Conservation (phyloP, 768 basidiomycete species). For the Tulasnella sp. region DNA sequence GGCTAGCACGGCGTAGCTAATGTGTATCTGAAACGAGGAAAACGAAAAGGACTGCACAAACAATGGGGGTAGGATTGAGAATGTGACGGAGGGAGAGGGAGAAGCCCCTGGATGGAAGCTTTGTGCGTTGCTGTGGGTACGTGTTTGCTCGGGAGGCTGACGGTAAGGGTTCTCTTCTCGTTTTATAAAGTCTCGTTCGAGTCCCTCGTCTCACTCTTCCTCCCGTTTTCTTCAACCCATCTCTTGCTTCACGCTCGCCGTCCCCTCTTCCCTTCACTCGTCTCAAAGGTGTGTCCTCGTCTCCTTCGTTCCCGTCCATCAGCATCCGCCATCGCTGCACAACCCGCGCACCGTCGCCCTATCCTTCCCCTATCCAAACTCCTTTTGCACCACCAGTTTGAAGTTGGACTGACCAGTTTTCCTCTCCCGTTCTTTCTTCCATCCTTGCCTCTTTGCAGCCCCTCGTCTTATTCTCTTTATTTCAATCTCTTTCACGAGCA, state of each 20-base stretch:
- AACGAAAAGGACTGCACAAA: conserved; percentile 23
- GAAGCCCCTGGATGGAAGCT: not conserved
- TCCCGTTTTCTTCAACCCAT: conserved; percentile 33
- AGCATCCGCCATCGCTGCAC: not conserved
- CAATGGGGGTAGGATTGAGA: not conserved
- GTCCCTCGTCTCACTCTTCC: conserved; percentile 24
- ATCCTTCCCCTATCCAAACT: conserved; percentile 31
- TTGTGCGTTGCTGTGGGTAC: not conserved
- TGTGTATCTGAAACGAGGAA: conserved; percentile 22
- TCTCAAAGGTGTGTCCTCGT: not conserved
- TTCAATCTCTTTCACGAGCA: conserved; percentile 3
- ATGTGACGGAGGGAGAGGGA: not conserved
- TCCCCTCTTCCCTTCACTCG: conserved; percentile 31
- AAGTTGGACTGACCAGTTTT: not conserved
- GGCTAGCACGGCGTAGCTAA: not conserved
- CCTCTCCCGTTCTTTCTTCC: conserved; percentile 12
- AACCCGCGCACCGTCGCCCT: conserved; percentile 34
- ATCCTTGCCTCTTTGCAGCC: conserved; percentile 37
- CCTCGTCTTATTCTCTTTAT: conserved; percentile 29
- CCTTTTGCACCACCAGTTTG: conserved; percentile 10
- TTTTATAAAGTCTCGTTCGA: not conserved
- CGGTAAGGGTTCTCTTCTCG: not conserved
- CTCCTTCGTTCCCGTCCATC: not conserved
- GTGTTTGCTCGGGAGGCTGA: conserved; percentile 18
- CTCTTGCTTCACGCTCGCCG: conserved; percentile 30